phyloP scores from a whole-genome alignment of 176 grass and related monocot genomes.

The Zoysia japonica region DNA sequence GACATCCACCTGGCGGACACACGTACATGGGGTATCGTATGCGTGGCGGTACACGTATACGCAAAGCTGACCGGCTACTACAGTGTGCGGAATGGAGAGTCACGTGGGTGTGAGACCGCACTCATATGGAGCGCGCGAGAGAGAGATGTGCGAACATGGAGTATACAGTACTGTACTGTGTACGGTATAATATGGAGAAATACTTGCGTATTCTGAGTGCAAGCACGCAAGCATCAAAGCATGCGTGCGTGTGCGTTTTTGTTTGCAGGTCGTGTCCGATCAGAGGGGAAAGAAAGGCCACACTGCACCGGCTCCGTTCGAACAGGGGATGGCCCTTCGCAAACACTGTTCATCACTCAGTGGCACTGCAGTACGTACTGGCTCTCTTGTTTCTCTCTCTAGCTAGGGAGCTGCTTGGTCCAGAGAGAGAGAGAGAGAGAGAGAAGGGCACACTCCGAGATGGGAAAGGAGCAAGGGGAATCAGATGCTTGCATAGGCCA shows the following conservation, averaged over 20 bases:
- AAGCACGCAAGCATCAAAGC: not conserved
- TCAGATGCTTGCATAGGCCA: not conserved
- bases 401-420: too few species aligned
- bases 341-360: not conserved
- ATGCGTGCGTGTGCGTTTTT: not conserved
- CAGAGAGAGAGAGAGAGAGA: not conserved
- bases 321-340: not conserved
- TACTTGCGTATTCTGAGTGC: not conserved
- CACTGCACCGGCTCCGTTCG: constrained; percentile 12
- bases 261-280: constrained; percentile 38
- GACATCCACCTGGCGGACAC: constrained; percentile 4
- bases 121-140: not conserved
- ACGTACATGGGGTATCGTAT: constrained; percentile 20
- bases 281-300: constrained; percentile 20
- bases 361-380: not conserved
- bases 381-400: not conserved
- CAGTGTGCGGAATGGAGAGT: not conserved
- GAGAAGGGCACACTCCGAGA: not conserved
- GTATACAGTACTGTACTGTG: not conserved
- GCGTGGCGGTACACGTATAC: not conserved
- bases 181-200: not conserved
- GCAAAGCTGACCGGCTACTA: constrained; percentile 1
- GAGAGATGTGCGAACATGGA: not conserved
- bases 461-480: not conserved
- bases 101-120: not conserved